phyloP scores from a whole-genome alignment of 352 stramenopile genomes.

The Phytophthora pluvialis region DNA sequence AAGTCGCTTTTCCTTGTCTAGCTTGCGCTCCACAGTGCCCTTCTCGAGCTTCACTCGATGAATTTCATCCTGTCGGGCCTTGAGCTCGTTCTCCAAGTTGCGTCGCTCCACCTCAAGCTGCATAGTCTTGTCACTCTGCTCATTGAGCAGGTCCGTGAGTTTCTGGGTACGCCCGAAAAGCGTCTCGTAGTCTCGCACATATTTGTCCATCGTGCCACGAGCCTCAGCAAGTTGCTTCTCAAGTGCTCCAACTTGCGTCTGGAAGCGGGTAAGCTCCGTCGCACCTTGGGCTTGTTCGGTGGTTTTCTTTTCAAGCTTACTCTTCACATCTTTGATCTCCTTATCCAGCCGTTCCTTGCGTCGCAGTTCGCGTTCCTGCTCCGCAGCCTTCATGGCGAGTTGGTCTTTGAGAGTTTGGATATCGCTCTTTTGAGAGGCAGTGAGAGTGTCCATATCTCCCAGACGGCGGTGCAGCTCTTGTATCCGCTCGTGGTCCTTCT shows the following conservation, averaged over 20 bases:
- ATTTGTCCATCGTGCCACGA: slow-evolving; percentile 92
- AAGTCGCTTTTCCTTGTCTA: slow-evolving; percentile 88
- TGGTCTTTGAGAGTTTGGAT: slow-evolving; percentile 90
- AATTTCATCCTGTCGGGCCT: slow-evolving; percentile 84
- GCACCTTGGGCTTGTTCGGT: slow-evolving; percentile 56
- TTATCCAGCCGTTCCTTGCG: slow-evolving; percentile 92
- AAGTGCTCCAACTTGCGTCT: slow-evolving; percentile 76
- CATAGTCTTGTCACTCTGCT: slow-evolving; percentile 91
- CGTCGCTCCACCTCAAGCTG: slow-evolving; percentile 81
- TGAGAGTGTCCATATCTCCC: slow-evolving; percentile 62
- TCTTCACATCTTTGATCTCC: slow-evolving; percentile 91
- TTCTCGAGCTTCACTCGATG: slow-evolving; percentile 90
- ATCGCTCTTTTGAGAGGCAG: slow-evolving; percentile 63
- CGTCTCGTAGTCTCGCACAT: slow-evolving; percentile 93
- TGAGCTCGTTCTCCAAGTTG: slow-evolving; percentile 88
- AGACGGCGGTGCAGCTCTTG: slow-evolving; percentile 81
- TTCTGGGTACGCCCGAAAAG: slow-evolving; percentile 92
- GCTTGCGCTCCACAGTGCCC: slow-evolving; percentile 88
- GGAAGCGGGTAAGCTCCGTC: slow-evolving; percentile 62
- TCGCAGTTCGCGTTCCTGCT: slow-evolving; percentile 90
- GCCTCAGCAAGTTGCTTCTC: slow-evolving; percentile 89
- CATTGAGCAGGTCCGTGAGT: slow-evolving; percentile 92
- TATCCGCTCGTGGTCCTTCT: slow-evolving; percentile 83
- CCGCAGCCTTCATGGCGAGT: slow-evolving; percentile 83
- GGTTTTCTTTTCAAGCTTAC: slow-evolving; percentile 89